phyloP scores from a whole-genome alignment of 495 filamentous ascomycete genomes.

The Penicillium pancosmium region DNA sequence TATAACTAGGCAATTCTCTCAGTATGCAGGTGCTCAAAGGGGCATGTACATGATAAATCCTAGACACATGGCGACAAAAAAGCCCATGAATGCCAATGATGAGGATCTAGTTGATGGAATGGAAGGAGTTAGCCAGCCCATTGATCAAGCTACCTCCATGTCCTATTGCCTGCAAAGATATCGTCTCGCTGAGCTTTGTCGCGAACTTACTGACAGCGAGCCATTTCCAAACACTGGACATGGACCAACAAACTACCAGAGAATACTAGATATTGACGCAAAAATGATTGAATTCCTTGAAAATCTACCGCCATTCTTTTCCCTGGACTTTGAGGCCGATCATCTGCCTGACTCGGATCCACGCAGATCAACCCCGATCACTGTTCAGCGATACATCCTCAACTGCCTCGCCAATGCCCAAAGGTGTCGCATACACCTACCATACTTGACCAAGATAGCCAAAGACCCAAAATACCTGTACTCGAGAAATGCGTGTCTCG shows the following conservation, averaged over 20 bases:
- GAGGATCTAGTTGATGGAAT: slow-evolving; percentile 45
- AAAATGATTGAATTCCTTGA: slow-evolving; percentile 31
- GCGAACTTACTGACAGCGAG: slow-evolving; percentile 43
- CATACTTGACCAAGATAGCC: slow-evolving; percentile 32
- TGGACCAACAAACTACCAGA: slow-evolving; percentile 19
- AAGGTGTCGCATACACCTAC: slow-evolving; percentile 46
- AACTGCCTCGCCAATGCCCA: slow-evolving; percentile 37
- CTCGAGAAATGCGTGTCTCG: slow-evolving; percentile 39
- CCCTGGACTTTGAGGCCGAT: slow-evolving; percentile 4
- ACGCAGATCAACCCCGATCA: slow-evolving; percentile 23
- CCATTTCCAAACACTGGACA: slow-evolving; percentile 21
- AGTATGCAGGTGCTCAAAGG: slow-evolving; percentile 37
- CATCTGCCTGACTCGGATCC: slow-evolving; percentile 9
- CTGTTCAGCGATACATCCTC: slow-evolving; percentile 38
- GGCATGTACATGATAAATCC: slow-evolving; percentile 45
- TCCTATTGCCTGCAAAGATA: slow-evolving; percentile 51
- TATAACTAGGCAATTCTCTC: slow-evolving; percentile 39
- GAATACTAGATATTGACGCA: slow-evolving; percentile 33
- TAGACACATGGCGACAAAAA: slow-evolving; percentile 46
- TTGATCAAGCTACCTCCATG: slow-evolving; percentile 45
- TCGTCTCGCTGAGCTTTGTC: slow-evolving; percentile 47
- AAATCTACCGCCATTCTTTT: slow-evolving; percentile 28
- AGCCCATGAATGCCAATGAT: slow-evolving; percentile 50
- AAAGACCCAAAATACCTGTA: slow-evolving; percentile 30
- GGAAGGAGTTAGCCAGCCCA: slow-evolving; percentile 24